A percentile compares a stretch with the other conserved stretches of the same genome.
Evolutionary conservation across 2,329 filamentous ascomycete species (phyloP).

Genomic region (Microsporum audouinii): DNA sequence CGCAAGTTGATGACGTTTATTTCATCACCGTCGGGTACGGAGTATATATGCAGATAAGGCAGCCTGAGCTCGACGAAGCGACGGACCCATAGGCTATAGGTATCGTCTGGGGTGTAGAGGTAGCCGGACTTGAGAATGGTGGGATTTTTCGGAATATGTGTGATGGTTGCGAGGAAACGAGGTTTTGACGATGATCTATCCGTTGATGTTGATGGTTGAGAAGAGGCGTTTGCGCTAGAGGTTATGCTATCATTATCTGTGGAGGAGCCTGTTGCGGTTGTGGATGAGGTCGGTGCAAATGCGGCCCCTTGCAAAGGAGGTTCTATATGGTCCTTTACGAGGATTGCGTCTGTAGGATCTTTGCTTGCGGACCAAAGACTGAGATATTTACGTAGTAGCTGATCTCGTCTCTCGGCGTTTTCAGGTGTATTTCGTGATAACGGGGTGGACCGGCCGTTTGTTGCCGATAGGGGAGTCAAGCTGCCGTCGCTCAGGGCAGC

Average conservation of each 20-base stretch:
- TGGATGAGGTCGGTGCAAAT: conserved; percentile 14
- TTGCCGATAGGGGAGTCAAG: conserved; percentile 25
- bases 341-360: conserved; percentile 33
- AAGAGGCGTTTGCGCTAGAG: conserved; percentile 14
- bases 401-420: conserved; percentile 27
- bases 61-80: conserved; percentile 84
- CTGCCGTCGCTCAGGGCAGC: conserved; percentile 33
- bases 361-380: conserved; percentile 33
- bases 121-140: conserved; percentile 76
- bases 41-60: conserved; percentile 87
- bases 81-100: conserved; percentile 70
- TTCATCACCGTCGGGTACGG: conserved; percentile 75
- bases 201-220: conserved; percentile 15
- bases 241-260: conserved; percentile 3
- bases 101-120: conserved; percentile 70
- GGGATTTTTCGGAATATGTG: conserved; percentile 68
- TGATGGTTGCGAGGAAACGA: conserved; percentile 62
- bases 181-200: conserved; percentile 33
- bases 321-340: conserved; percentile 35
- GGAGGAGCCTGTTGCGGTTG: neutral
- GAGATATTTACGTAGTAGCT: conserved; percentile 33
- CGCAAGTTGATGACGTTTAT: conserved; percentile 77
- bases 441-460: conserved; percentile 26
- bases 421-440: conserved; percentile 16
- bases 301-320: conserved; percentile 30